Percentiles rank a stretch among this genome's conserved stretches.
Evolutionary conservation across 1,139 yeast genomes (phyloP).

Genomic region (Groenewaldozyma auringiensis): DNA sequence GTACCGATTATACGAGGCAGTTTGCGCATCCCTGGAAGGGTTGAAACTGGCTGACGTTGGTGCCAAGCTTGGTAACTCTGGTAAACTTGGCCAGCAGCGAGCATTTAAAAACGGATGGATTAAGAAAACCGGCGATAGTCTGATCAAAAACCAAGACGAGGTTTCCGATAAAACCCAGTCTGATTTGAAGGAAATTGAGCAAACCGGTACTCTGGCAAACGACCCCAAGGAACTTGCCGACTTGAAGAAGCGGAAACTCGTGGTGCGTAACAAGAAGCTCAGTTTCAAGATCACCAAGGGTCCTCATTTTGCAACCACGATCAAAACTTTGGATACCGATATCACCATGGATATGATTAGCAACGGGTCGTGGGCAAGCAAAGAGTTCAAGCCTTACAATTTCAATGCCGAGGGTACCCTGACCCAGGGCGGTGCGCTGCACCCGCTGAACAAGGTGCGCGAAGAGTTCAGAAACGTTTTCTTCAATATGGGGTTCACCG

Average conservation of each 20-base stretch:
- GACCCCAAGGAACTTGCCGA: constrained; percentile 69
- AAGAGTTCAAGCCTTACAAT: constrained; percentile 89
- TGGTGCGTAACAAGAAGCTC: constrained; percentile 60
- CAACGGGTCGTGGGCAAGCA: constrained; percentile 69
- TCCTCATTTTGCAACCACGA: constrained; percentile 70
- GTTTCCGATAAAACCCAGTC: constrained; percentile 65
- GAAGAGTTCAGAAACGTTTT: constrained; percentile 97
- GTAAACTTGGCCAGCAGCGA: constrained; percentile 90
- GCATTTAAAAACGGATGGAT: constrained; percentile 99
- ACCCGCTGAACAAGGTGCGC: constrained; percentile 91
- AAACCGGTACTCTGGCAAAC: constrained; percentile 44
- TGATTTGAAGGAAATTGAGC: constrained; percentile 51
- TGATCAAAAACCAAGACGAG: constrained; percentile 45
- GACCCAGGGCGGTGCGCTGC: constrained; percentile 87
- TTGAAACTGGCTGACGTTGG: constrained; percentile 77
- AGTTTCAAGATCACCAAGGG: constrained; percentile 78
- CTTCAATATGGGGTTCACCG: constrained; percentile 96
- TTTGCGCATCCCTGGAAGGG: constrained; percentile 67
- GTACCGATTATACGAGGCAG: constrained; percentile 68
- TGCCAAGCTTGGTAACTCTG: constrained; percentile 68
- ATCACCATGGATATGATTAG: constrained; percentile 85
- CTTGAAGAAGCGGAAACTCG: constrained; percentile 87
- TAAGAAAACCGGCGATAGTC: constrained; percentile 72
- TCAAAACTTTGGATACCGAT: constrained; percentile 83
- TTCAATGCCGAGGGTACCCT: constrained; percentile 89